Conservation (phyloP, 306 rosid species). For the Dryas alaskensis region DNA sequence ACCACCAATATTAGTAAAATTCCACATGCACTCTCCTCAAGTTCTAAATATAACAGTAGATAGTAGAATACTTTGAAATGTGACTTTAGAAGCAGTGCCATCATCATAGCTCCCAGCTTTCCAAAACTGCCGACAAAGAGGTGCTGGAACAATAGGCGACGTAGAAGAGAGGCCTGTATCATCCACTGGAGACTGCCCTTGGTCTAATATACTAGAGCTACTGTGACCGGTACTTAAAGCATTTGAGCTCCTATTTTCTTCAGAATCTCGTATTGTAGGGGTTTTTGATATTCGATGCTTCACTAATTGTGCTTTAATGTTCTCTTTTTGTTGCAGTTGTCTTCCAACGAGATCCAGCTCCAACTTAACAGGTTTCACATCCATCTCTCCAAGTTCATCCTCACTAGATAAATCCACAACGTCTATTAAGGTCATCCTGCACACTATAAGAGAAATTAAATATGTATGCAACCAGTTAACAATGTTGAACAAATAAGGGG, state of each 20-base stretch:
- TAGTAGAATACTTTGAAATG: constrained; percentile 57
- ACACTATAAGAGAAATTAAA: constrained; percentile 33
- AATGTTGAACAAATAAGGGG: constrained; percentile 1
- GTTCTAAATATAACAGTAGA: constrained; percentile 10
- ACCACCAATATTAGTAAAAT: neutral
- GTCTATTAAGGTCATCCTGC: constrained; percentile 49
- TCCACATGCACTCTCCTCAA: constrained; percentile 21
- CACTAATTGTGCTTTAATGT: constrained; percentile 11
- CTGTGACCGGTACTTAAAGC: constrained; percentile 58
- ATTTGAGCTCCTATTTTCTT: constrained; percentile 51
- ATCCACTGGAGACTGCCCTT: constrained; percentile 54
- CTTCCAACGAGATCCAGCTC: constrained; percentile 36
- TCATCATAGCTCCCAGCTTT: constrained; percentile 81
- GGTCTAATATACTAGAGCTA: constrained; percentile 66
- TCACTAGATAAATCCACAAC: constrained; percentile 73
- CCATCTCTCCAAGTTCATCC: constrained; percentile 51
- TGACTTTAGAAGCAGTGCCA: constrained; percentile 44
- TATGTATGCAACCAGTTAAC: constrained; percentile 2
- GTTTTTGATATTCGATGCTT: constrained; percentile 28
- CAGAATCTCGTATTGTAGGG: constrained; percentile 34
- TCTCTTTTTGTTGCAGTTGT: constrained; percentile 22
- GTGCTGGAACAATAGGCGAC: constrained; percentile 56
- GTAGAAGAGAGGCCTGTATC: constrained; percentile 56
- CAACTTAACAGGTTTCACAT: constrained; percentile 46
- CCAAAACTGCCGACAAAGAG: constrained; percentile 81